These are phyloP conservation scores for Penicillium ochrochloron DNA, from an alignment of 495 filamentous ascomycete genomes.

Conservation along the genomic window DNA sequence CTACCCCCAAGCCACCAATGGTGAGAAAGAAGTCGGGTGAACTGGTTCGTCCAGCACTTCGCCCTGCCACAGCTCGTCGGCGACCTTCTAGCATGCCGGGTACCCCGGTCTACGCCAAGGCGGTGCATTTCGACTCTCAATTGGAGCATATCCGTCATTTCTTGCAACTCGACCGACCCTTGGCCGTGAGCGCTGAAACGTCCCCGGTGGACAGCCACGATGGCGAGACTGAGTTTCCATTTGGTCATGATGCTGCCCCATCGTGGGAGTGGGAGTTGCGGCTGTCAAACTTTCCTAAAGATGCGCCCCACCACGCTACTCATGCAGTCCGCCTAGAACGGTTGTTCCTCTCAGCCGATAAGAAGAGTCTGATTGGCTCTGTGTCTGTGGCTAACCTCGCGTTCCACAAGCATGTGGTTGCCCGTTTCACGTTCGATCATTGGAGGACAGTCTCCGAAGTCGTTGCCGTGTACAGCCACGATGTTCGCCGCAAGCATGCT, in stretches of 20 bases:
- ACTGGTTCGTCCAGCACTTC: conserved; percentile 88
- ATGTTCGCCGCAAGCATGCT: conserved; percentile 68
- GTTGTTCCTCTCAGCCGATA: conserved; percentile 84
- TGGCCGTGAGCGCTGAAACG: conserved; percentile 93
- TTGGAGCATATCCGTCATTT: conserved; percentile 96
- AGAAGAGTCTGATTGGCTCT: conserved; percentile 79
- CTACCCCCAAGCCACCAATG: conserved; percentile 74
- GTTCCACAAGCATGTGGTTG: conserved; percentile 86
- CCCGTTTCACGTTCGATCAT: conserved; percentile 93
- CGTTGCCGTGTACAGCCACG: conserved; percentile 80
- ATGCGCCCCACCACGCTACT: conserved; percentile 63
- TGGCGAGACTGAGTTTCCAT: conserved; percentile 85
- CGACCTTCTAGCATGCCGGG: conserved; percentile 97
- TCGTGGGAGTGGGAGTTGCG: conserved; percentile 86
- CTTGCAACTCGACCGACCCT: conserved; percentile 85
- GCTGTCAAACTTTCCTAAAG: conserved; percentile 78
- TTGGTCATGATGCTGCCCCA: conserved; percentile 57
- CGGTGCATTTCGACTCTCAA: conserved; percentile 93
- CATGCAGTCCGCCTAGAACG: conserved; percentile 77
- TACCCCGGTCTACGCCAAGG: conserved; percentile 92
- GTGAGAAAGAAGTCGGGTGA: conserved; percentile 98
- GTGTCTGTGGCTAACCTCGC: conserved; percentile 86
- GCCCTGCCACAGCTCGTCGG: conserved; percentile 68
- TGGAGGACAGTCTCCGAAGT: conserved; percentile 99
- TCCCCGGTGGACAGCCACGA: conserved; percentile 89